phyloP scores from a whole-genome alignment of 2,329 filamentous ascomycete genomes.

The Neonectria punicea region DNA sequence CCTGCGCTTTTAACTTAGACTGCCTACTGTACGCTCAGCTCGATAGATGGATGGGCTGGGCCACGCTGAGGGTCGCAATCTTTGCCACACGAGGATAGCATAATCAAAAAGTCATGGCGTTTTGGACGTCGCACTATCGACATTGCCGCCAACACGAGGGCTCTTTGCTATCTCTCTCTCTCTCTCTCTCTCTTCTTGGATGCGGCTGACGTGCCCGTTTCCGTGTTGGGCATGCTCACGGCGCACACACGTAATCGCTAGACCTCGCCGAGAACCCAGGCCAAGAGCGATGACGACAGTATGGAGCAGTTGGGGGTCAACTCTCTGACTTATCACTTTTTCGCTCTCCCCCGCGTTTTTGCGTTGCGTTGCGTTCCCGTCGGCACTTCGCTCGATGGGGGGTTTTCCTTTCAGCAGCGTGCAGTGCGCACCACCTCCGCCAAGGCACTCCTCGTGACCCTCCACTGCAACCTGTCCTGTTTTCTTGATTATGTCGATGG shows the following conservation, averaged over 20 bases:
- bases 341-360: constrained; percentile 9
- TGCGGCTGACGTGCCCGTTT: constrained; percentile 8
- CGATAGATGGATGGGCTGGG: not conserved
- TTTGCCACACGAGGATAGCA: not conserved
- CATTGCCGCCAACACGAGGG: not conserved
- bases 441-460: constrained; percentile 34
- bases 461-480: constrained; percentile 13
- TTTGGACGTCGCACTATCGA: not conserved
- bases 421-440: not conserved
- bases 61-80: not conserved
- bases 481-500: not conserved
- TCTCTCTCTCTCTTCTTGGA: constrained; percentile 1
- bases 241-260: not conserved
- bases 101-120: not conserved
- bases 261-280: too few species aligned
- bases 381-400: not conserved
- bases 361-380: not conserved
- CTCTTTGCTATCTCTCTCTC: constrained; percentile 5
- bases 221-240: constrained; percentile 10
- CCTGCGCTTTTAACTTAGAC: not conserved
- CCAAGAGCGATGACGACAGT: constrained; percentile 25
- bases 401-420: not conserved
- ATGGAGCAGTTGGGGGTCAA: not conserved
- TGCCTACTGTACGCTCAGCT: not conserved
- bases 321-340: constrained; percentile 33